A percentile compares a stretch with the other conserved stretches of the same genome.
phyloP scores from a whole-genome alignment of 352 stramenopile species.

The Globisporangium viniferum region DNA sequence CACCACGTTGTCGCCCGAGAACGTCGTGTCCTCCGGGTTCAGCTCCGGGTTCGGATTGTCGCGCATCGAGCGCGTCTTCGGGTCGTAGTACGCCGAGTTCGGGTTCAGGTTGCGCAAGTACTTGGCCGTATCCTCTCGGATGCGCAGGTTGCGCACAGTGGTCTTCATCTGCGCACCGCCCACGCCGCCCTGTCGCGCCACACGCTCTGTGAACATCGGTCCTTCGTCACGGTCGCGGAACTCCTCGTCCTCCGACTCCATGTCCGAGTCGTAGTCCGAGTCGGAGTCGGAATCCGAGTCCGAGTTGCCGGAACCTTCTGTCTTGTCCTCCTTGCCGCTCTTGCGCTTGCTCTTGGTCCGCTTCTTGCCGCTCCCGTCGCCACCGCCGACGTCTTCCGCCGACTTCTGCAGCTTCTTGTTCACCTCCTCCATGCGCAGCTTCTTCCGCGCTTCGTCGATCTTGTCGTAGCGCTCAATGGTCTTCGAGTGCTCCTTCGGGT shows the following conservation, averaged over 20 bases:
- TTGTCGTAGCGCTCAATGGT: conserved; percentile 82
- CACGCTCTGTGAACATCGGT: conserved; percentile 91
- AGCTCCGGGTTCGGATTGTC: conserved; percentile 97
- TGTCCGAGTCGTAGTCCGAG: conserved; percentile 85
- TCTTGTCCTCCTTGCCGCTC: conserved; percentile 22
- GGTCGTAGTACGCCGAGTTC: conserved; percentile 99
- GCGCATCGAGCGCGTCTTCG: conserved; percentile 97
- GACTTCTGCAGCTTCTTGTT: conserved; percentile 67
- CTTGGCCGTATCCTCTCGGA: conserved; percentile 99
- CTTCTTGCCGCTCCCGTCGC: conserved; percentile 38
- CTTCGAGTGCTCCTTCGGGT: conserved; percentile 73
- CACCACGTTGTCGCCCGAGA: conserved; percentile 96
- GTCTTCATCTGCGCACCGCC: conserved; percentile 98
- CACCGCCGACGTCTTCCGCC: neutral
- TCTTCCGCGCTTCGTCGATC: conserved; percentile 76
- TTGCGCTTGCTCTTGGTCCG: conserved; percentile 21
- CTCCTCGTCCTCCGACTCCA: conserved; percentile 89
- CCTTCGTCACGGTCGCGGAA: conserved; percentile 92
- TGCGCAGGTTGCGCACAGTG: conserved; percentile 96
- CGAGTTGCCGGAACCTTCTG: conserved; percentile 20
- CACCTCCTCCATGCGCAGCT: conserved; percentile 73
- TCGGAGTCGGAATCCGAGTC: conserved; percentile 82
- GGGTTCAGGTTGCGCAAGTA: conserved; percentile 98
- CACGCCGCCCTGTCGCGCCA: conserved; percentile 94
- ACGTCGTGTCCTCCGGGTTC: conserved; percentile 91